Evolutionary conservation across 208 protist species (phyloP).

Genomic region (Porcisia hertigi): DNA sequence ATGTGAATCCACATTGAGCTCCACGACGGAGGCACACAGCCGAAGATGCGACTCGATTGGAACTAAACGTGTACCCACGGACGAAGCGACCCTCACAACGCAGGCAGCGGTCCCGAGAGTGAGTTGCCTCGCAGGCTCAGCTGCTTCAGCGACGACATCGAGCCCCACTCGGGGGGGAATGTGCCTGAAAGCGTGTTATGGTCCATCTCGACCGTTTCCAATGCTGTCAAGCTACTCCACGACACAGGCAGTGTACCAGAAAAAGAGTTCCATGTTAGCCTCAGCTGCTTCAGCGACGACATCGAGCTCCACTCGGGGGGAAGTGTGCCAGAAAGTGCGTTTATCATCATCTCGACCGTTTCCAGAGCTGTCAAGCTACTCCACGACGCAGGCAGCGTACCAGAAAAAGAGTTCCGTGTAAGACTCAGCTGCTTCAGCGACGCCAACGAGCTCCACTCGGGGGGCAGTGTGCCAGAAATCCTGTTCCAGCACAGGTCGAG

Average conservation of each 20-base stretch:
- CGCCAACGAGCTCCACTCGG: constrained; percentile 4
- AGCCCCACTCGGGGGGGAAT: constrained; percentile 9
- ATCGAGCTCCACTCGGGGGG: constrained; percentile 9
- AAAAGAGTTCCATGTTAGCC: not conserved
- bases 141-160: not conserved
- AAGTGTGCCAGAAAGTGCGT: constrained; percentile 8
- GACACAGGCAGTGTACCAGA: not conserved
- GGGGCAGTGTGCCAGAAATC: constrained; percentile 13
- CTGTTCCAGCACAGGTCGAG: constrained; percentile 3
- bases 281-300: not conserved
- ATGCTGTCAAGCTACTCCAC: not conserved
- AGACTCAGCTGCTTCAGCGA: not conserved
- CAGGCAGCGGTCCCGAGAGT: constrained; percentile 4
- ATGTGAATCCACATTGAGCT: too few relatives aligned
- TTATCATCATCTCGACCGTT: not conserved
- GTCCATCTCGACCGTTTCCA: constrained; percentile 4
- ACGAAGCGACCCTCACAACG: constrained; percentile 9
- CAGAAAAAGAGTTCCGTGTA: not conserved
- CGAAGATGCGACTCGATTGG: too few relatives aligned
- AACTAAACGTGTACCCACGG: too few relatives aligned
- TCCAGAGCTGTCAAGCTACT: not conserved
- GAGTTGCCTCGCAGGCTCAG: not conserved
- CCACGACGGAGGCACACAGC: too few relatives aligned
- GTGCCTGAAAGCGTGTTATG: constrained; percentile 3
- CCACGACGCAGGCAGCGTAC: not conserved